Percentiles rank a stretch among this genome's conserved stretches.
These are phyloP conservation scores for Amanita muscaria DNA, from an alignment of 768 basidiomycete genomes.

Conservation along the genomic window DNA sequence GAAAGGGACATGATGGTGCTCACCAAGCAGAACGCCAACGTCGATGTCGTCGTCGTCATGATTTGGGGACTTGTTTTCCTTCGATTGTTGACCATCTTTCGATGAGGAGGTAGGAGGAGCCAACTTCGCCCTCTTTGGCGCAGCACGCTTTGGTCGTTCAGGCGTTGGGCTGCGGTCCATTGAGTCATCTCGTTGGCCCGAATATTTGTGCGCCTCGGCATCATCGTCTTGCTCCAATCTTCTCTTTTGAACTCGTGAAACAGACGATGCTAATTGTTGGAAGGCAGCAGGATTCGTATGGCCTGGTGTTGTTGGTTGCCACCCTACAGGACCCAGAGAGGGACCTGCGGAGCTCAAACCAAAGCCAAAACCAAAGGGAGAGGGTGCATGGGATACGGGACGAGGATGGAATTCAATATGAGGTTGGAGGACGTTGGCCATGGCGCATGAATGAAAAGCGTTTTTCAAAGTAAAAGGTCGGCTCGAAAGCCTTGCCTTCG, in stretches of 20 bases:
- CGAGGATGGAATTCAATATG: slow-evolving; percentile 57
- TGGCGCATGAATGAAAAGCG: slow-evolving; percentile 23
- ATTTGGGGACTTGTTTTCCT: slow-evolving; percentile 34
- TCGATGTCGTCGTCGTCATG: slow-evolving; percentile 58
- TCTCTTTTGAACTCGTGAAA: slow-evolving; percentile 48
- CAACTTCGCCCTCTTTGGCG: slow-evolving; percentile 59
- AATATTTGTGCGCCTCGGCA: slow-evolving; percentile 27
- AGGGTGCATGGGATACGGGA: slow-evolving; percentile 49
- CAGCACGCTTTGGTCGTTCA: slow-evolving; percentile 61
- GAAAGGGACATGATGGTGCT: slow-evolving; percentile 16
- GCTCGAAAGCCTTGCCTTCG: slow-evolving; percentile 1
- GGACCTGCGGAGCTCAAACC: slow-evolving; percentile 40
- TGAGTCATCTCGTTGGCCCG: slow-evolving; percentile 45
- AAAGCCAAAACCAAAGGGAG: slow-evolving; percentile 69
- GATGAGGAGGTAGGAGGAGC: slow-evolving; percentile 21
- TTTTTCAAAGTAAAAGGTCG: slow-evolving; percentile 13
- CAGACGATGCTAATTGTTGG: slow-evolving; percentile 46
- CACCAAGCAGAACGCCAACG: slow-evolving; percentile 74
- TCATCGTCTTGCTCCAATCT: slow-evolving; percentile 67
- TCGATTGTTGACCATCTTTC: slow-evolving; percentile 36
- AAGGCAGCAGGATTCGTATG: slow-evolving; percentile 43
- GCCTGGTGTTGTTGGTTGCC: slow-evolving; percentile 40
- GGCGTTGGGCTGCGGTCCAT: slow-evolving; percentile 87
- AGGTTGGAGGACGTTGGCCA: slow-evolving; percentile 67
- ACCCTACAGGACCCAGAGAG: slow-evolving; percentile 35